These are phyloP conservation scores for Xerocomus spinulosus DNA, from an alignment of 768 basidiomycete genomes.

Conservation along the genomic window DNA sequence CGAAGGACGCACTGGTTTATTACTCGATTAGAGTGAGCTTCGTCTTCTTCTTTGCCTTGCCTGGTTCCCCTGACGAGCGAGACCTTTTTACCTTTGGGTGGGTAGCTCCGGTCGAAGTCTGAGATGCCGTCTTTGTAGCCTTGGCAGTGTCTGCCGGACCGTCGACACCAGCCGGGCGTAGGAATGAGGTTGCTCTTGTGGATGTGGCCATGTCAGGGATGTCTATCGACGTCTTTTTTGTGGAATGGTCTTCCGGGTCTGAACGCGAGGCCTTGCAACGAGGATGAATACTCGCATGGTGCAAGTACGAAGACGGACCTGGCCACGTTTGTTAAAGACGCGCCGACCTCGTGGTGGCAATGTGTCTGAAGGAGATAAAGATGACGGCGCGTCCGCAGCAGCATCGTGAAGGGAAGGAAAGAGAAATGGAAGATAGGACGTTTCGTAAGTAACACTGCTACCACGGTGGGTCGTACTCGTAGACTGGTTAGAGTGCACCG, in stretches of 20 bases:
- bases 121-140: slow-evolving; percentile 1
- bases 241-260: slow-evolving; percentile 13
- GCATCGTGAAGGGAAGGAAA: slow-evolving; percentile 38
- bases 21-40: slow-evolving; percentile 24
- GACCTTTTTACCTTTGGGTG: slow-evolving; percentile 21
- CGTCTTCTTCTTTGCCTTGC: slow-evolving; percentile 23
- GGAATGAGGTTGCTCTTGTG: slow-evolving; percentile 13
- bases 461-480: slow-evolving; percentile 13
- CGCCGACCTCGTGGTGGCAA: slow-evolving; percentile 45
- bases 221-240: too few species aligned
- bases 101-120: not conserved
- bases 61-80: slow-evolving; percentile 16
- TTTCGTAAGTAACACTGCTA: slow-evolving; percentile 45
- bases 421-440: slow-evolving; percentile 64
- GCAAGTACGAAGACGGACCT: slow-evolving; percentile 22
- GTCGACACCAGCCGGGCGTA: slow-evolving; percentile 23
- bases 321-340: slow-evolving; percentile 46
- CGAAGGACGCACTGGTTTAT: slow-evolving; percentile 18
- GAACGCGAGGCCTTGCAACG: slow-evolving; percentile 18
- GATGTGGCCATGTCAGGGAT: slow-evolving; percentile 41
- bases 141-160: slow-evolving; percentile 11
- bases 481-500: slow-evolving; percentile 11
- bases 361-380: slow-evolving; percentile 18
- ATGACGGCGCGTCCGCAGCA: slow-evolving; percentile 19
- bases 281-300: slow-evolving; percentile 15